phyloP scores from a whole-genome alignment of 2,329 filamentous ascomycete species.

The Stagonosporopsis cucurbitacearum region DNA sequence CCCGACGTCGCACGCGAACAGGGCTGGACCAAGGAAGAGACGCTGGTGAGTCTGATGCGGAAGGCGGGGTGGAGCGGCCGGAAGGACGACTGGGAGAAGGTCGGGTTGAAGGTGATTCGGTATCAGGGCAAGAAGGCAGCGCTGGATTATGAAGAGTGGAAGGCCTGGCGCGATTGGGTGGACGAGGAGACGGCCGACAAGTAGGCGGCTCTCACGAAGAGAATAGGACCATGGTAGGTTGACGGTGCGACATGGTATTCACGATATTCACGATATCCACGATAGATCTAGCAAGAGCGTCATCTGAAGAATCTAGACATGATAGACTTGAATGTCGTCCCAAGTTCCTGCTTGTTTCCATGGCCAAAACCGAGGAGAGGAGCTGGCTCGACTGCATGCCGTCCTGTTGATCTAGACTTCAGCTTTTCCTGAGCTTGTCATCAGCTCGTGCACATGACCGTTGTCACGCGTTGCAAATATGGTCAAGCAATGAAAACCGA shows the following conservation, averaged over 20 bases:
- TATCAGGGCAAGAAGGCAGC: constrained; percentile 86
- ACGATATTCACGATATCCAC: too few species aligned
- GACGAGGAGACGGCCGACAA: constrained; percentile 31
- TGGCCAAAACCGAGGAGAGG: background rate
- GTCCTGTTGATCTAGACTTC: too few species aligned
- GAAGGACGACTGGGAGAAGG: constrained; percentile 72
- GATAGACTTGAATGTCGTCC: background rate
- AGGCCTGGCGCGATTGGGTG: constrained; percentile 79
- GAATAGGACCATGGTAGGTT: background rate
- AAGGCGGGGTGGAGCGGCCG: constrained; percentile 90
- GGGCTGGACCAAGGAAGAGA: constrained; percentile 94
- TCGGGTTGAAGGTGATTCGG: constrained; percentile 78
- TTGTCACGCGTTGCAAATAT: too few species aligned
- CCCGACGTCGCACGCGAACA: constrained; percentile 92
- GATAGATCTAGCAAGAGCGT: constrained; percentile 8
- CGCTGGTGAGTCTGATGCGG: constrained; percentile 84
- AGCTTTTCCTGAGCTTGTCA: too few species aligned
- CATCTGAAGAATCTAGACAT: background rate
- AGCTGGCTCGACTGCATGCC: too few species aligned
- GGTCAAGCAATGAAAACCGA: too few species aligned
- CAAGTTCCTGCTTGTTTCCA: background rate
- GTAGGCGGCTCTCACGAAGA: background rate
- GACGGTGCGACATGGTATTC: background rate
- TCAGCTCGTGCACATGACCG: too few species aligned
- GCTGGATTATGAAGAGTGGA: constrained; percentile 75